Conservation (phyloP, 2,329 filamentous ascomycete genomes). For the Phyllosticta ampelicida region DNA sequence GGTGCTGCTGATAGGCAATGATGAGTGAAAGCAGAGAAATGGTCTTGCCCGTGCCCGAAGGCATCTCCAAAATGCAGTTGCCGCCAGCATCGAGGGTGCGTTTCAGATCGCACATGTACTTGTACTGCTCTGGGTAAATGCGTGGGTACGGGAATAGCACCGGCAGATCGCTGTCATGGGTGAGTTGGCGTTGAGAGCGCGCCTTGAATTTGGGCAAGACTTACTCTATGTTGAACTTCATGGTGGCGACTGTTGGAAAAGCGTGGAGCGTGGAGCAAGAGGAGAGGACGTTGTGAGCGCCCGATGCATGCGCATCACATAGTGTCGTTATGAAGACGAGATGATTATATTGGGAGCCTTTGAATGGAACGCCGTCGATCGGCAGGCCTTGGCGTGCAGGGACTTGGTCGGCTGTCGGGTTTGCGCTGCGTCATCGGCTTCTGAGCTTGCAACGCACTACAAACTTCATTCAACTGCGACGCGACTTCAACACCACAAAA, state of each 20-base stretch:
- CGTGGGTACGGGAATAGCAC: conserved; percentile 65
- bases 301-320: conserved; percentile 8
- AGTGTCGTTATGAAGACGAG: not conserved
- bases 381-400: conserved; percentile 5
- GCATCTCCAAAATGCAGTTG: conserved; percentile 97
- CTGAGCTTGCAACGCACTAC: not conserved
- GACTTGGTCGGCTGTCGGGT: not conserved
- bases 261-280: not conserved
- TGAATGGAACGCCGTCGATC: conserved; percentile 6
- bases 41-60: conserved; percentile 95
- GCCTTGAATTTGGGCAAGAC: conserved; percentile 14
- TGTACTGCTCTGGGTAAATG: conserved; percentile 52
- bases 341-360: not conserved
- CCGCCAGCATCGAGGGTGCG: conserved; percentile 85
- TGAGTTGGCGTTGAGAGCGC: conserved; percentile 1
- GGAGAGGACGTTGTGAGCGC: conserved; percentile 6
- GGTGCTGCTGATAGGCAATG: conserved; percentile 89
- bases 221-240: conserved; percentile 73
- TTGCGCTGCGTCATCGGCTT: not conserved
- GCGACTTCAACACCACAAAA: not conserved
- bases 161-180: conserved; percentile 46
- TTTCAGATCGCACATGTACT: conserved; percentile 78
- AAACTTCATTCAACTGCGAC: conserved; percentile 1
- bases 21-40: conserved; percentile 91
- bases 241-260: conserved; percentile 29